Evolutionary conservation across 257 asterid genomes (phyloP).

Genomic region (Thymus mandschuricus): DNA sequence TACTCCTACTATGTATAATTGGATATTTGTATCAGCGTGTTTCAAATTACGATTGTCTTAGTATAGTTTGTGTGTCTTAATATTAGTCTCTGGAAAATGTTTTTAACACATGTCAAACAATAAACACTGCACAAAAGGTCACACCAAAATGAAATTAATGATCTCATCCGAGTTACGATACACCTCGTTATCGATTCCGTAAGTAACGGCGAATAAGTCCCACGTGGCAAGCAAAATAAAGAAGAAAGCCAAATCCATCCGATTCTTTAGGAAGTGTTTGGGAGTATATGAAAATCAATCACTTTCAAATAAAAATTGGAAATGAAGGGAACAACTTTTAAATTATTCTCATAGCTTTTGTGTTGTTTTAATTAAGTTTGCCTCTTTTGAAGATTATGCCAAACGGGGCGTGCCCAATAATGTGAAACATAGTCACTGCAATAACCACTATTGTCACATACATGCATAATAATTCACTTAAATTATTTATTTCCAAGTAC

Average conservation of each 20-base stretch:
- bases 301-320: constrained; percentile 32
- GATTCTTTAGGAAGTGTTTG: constrained; percentile 28
- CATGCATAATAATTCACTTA: not conserved
- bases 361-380: constrained; percentile 19
- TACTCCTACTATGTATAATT: too few species aligned
- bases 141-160: too few species aligned
- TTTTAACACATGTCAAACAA: too few species aligned
- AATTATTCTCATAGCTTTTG: constrained; percentile 32
- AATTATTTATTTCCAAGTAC: constrained; percentile 29
- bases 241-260: constrained; percentile 30
- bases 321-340: constrained; percentile 32
- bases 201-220: constrained; percentile 16
- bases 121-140: too few species aligned
- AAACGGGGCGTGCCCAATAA: constrained; percentile 46
- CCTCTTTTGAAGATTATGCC: constrained; percentile 37
- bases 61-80: too few species aligned
- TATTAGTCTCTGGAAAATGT: too few species aligned
- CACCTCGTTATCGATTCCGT: not conserved
- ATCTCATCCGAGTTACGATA: too few species aligned
- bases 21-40: too few species aligned
- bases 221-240: not conserved
- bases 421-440: constrained; percentile 31
- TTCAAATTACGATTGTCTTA: too few species aligned
- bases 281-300: constrained; percentile 35
- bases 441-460: constrained; percentile 9